Conservation (phyloP, 176 grass and related monocot species). For the Raddia distichophylla region DNA sequence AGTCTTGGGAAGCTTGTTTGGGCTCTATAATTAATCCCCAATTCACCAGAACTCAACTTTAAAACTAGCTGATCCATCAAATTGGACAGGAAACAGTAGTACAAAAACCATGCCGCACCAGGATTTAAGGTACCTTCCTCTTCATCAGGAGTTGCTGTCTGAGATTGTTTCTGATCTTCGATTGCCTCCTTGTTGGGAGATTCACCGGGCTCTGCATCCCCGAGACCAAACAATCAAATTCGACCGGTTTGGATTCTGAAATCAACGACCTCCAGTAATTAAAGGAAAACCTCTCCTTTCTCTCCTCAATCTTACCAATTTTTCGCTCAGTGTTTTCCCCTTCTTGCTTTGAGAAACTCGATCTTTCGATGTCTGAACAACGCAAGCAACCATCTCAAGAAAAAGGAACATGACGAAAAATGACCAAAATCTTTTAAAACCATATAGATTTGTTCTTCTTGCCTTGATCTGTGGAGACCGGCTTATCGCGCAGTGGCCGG, state of each 20-base stretch:
- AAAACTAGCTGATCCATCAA: conserved; percentile 4
- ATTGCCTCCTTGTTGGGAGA: conserved; percentile 32
- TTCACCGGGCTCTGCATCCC: conserved; percentile 26
- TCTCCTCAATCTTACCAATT: neutral
- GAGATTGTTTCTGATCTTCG: conserved; percentile 11
- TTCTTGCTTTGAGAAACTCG: conserved; percentile 6
- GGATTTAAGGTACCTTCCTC: conserved; percentile 2
- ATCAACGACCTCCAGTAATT: neutral
- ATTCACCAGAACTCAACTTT: conserved; percentile 17
- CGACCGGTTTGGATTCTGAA: neutral
- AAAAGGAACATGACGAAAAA: neutral
- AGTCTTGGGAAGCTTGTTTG: conserved; percentile 9
- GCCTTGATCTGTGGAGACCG: conserved; percentile 27
- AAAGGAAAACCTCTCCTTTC: neutral
- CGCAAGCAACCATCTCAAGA: neutral
- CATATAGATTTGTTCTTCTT: neutral
- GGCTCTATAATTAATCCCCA: conserved; percentile 34
- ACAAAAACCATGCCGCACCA: conserved; percentile 29
- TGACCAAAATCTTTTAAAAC: no score
- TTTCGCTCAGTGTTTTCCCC: neutral
- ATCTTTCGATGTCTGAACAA: neutral
- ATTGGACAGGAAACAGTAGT: conserved; percentile 14
- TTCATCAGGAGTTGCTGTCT: conserved; percentile 7
- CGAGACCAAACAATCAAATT: conserved; percentile 18
- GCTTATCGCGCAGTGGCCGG: conserved; percentile 2